Evolutionary conservation across 495 filamentous ascomycete species (phyloP).

Genomic region (Evansstolkia leycettana): DNA sequence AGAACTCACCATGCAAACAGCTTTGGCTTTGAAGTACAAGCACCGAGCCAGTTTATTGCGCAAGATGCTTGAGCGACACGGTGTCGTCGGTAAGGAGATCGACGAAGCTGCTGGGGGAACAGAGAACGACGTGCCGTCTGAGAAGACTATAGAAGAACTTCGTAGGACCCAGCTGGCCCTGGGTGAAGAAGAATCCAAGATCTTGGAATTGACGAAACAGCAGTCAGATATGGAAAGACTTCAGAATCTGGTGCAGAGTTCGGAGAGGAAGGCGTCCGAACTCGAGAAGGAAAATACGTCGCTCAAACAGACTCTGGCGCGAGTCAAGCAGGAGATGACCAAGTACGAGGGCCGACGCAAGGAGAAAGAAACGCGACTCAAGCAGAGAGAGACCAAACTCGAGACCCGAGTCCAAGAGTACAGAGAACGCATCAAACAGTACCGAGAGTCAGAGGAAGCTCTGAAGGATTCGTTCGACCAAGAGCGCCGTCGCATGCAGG

Average conservation of each 20-base stretch:
- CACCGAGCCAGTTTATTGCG: conserved; percentile 50
- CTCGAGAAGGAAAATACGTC: conserved; percentile 43
- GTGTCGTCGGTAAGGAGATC: conserved; percentile 28
- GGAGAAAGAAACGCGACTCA: conserved; percentile 38
- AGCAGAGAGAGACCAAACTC: conserved; percentile 33
- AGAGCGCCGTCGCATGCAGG: conserved; percentile 23
- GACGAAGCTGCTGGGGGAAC: conserved; percentile 29
- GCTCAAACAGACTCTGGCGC: conserved; percentile 39
- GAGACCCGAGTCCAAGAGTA: conserved; percentile 36
- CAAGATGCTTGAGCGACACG: conserved; percentile 38
- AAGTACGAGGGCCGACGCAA: conserved; percentile 39
- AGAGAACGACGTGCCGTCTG: conserved; percentile 31
- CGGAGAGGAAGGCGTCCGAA: conserved; percentile 50
- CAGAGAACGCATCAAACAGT: conserved; percentile 29
- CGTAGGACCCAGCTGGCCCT: conserved; percentile 37
- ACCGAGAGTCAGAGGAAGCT: conserved; percentile 25
- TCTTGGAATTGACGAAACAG: conserved; percentile 48
- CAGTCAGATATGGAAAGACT: conserved; percentile 36
- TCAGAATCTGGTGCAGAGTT: conserved; percentile 44
- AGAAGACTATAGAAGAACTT: conserved; percentile 26
- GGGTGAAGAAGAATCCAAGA: conserved; percentile 42
- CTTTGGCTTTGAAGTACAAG: conserved; percentile 55
- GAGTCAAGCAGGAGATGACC: conserved; percentile 41
- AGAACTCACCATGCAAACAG: conserved; percentile 54
- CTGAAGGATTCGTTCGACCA: conserved; percentile 20